A percentile compares a stretch with the other conserved stretches of the same genome.
These are phyloP conservation scores for Erythrophleum fordii DNA, from an alignment of 306 rosid species.

Conservation along the genomic window DNA sequence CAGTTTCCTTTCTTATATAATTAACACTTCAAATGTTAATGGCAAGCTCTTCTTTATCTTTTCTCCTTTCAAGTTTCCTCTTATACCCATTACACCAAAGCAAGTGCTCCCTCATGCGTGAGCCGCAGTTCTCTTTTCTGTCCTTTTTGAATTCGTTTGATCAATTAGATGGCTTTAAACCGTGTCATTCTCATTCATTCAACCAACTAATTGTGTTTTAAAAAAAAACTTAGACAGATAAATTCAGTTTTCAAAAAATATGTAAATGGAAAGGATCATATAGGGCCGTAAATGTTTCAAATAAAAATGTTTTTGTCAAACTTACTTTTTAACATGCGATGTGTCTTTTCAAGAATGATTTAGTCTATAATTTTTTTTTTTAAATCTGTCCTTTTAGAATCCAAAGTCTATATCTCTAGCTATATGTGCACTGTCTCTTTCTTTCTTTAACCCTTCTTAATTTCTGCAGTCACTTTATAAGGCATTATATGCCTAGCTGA, in stretches of 20 bases:
- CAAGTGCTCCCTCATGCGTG: constrained; percentile 32
- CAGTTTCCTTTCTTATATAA: constrained; percentile 49
- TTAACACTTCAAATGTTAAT: constrained; percentile 9
- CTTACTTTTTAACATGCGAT: too few species aligned
- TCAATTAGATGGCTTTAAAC: too few species aligned
- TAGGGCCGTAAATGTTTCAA: too few species aligned
- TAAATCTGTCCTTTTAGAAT: constrained; percentile 14
- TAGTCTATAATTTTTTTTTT: background rate
- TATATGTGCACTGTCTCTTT: background rate
- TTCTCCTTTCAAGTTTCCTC: constrained; percentile 40
- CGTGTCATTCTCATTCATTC: too few species aligned
- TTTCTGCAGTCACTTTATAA: constrained; percentile 2
- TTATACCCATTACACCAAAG: constrained; percentile 29
- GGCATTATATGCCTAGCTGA: background rate
- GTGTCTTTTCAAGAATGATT: background rate
- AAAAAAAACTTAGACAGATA: too few species aligned
- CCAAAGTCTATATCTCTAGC: constrained; percentile 37
- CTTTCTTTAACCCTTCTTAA: background rate
- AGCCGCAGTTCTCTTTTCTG: constrained; percentile 9
- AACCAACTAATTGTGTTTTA: too few species aligned
- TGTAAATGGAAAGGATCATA: too few species aligned
- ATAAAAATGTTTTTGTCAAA: too few species aligned
- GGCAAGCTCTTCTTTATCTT: constrained; percentile 32
- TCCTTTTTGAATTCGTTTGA: too few species aligned
- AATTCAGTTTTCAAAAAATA: too few species aligned